phyloP scores from a whole-genome alignment of 2,329 filamentous ascomycete species.

The Aureobasidium namibiae region DNA sequence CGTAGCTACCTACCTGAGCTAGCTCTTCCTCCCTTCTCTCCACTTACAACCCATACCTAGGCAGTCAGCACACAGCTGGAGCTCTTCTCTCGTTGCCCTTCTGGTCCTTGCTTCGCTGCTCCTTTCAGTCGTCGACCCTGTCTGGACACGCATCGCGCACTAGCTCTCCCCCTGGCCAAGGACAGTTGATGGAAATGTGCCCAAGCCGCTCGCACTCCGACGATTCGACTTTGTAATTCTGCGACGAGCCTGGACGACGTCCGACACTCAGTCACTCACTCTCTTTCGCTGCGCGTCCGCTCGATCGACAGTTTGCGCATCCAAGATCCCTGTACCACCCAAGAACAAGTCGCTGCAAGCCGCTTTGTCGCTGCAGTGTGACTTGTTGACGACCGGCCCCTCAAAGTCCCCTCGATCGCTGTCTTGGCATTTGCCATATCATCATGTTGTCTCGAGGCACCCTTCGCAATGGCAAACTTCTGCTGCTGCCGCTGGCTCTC shows the following conservation, averaged over 20 bases:
- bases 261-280: constrained; percentile 13
- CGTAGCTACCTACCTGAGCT: not conserved
- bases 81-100: not conserved
- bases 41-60: not conserved
- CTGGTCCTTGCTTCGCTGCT: not conserved
- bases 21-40: not conserved
- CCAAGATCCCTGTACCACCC: not conserved
- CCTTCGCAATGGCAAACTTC: not conserved
- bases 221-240: constrained; percentile 7
- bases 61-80: not conserved
- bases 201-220: not conserved
- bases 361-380: constrained; percentile 14
- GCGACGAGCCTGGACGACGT: not conserved
- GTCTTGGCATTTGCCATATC: constrained; percentile 19
- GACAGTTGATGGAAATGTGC: constrained; percentile 6
- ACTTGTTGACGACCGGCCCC: constrained; percentile 13
- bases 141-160: not conserved
- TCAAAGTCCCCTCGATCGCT: constrained; percentile 18
- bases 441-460: not conserved
- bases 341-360: not conserved
- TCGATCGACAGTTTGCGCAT: constrained; percentile 3
- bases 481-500: constrained; percentile 13
- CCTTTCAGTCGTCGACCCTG: not conserved
- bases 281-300: constrained; percentile 5
- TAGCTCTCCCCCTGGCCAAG: not conserved